Conservation (phyloP, 768 basidiomycete species). For the Lactifluus hygrophoroides region DNA sequence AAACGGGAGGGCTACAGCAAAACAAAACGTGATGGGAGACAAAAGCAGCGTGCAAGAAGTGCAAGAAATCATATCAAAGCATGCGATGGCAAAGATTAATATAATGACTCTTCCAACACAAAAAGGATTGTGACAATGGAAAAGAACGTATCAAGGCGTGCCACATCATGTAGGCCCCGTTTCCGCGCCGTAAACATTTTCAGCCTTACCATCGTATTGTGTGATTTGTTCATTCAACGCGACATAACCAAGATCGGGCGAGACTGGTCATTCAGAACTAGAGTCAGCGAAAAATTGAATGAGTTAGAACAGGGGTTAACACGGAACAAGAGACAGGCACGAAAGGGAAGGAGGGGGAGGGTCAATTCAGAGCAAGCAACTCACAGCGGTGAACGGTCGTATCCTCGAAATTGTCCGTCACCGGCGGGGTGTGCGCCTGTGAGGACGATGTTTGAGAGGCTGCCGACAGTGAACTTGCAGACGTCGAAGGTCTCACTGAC, state of each 20-base stretch:
- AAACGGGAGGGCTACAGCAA: constrained; percentile 15
- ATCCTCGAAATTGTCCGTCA: constrained; percentile 54
- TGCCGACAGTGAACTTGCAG: constrained; percentile 67
- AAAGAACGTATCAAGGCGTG: constrained; percentile 14
- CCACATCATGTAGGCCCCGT: constrained; percentile 17
- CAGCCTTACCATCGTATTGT: constrained; percentile 18
- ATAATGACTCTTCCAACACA: constrained; percentile 15
- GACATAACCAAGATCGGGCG: constrained; percentile 81
- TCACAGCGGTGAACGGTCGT: constrained; percentile 80
- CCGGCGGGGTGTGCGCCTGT: constrained; percentile 75
- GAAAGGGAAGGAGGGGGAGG: background rate
- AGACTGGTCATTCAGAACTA: constrained; percentile 51
- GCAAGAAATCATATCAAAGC: constrained; percentile 20
- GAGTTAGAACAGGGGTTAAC: constrained; percentile 10
- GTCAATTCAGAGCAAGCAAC: constrained; percentile 28
- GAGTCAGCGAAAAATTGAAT: constrained; percentile 20
- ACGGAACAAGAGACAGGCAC: constrained; percentile 2
- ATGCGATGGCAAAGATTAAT: constrained; percentile 16
- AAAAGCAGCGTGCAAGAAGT: constrained; percentile 19
- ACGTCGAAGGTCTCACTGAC: constrained; percentile 63
- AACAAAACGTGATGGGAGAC: constrained; percentile 16
- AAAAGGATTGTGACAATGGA: constrained; percentile 14
- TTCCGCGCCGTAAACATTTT: constrained; percentile 19
- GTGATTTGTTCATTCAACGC: constrained; percentile 61
- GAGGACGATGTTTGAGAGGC: constrained; percentile 71